Percentiles rank a stretch among this genome's conserved stretches.
phyloP scores from a whole-genome alignment of 192 early-diverging fungal species.

The Coemansia sp. region DNA sequence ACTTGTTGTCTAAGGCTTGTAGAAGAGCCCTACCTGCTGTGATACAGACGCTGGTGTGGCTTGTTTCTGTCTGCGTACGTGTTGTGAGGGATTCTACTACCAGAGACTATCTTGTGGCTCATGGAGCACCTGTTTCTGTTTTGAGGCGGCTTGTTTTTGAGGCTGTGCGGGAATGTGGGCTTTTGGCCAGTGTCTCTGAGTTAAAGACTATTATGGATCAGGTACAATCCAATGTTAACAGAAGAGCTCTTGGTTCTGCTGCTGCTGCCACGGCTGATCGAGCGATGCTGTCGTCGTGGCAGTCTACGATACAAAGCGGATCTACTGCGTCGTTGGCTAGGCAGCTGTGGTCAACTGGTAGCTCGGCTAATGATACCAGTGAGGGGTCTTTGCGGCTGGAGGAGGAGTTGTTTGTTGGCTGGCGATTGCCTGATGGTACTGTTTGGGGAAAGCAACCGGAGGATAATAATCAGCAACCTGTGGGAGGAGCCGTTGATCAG shows the following conservation, averaged over 20 bases:
- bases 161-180: constrained; percentile 17
- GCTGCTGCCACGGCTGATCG: not conserved
- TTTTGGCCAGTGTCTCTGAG: constrained; percentile 6
- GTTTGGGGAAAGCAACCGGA: constrained; percentile 27
- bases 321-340: constrained; percentile 13
- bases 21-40: constrained; percentile 20
- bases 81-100: constrained; percentile 22
- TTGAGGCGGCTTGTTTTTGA: constrained; percentile 21
- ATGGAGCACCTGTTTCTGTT: constrained; percentile 11
- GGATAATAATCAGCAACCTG: not conserved
- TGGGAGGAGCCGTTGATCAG: not conserved
- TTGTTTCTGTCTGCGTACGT: constrained; percentile 21
- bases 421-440: constrained; percentile 44
- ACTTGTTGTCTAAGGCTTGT: constrained; percentile 12
- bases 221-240: constrained; percentile 6
- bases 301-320: not conserved
- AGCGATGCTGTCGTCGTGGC: constrained; percentile 10
- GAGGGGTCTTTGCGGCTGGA: constrained; percentile 9
- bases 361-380: too few relatives aligned
- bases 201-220: constrained; percentile 22
- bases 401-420: constrained; percentile 33
- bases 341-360: constrained; percentile 15
- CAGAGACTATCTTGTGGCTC: constrained; percentile 10
- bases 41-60: constrained; percentile 20
- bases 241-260: not conserved